Percentiles rank a stretch among this genome's conserved stretches.
Conservation (phyloP, 2,329 filamentous ascomycete species). For the Cercospora zeina region DNA sequence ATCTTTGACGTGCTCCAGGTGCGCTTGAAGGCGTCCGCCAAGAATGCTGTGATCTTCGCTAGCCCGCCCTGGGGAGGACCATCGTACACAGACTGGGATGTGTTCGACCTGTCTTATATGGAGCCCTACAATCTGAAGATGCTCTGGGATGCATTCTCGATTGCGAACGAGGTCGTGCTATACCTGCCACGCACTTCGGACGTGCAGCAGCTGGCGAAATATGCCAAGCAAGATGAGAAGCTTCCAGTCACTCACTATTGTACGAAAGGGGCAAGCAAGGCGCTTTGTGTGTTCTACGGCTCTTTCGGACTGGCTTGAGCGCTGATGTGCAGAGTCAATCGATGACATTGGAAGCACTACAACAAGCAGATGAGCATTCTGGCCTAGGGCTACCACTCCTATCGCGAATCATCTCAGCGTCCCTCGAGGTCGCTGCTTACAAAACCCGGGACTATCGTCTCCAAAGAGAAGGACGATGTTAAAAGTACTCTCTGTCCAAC, state of each 20-base stretch:
- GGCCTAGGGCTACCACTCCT: background rate
- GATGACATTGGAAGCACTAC: background rate
- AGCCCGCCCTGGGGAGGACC: slow-evolving; percentile 75
- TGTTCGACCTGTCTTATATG: slow-evolving; percentile 86
- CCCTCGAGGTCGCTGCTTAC: background rate
- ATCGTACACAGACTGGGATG: slow-evolving; percentile 61
- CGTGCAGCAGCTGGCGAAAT: slow-evolving; percentile 69
- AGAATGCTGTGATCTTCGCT: slow-evolving; percentile 64
- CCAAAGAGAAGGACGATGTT: background rate
- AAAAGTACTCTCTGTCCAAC: background rate
- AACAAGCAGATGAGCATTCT: background rate
- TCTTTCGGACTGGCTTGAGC: slow-evolving; percentile 43
- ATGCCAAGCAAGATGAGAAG: slow-evolving; percentile 51
- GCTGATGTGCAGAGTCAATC: background rate
- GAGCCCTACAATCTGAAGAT: slow-evolving; percentile 73
- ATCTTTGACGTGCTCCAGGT: slow-evolving; percentile 71
- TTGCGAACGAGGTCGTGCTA: slow-evolving; percentile 62
- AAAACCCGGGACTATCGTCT: background rate
- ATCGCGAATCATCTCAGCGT: background rate
- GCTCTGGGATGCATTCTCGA: slow-evolving; percentile 63
- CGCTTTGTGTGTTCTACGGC: slow-evolving; percentile 61
- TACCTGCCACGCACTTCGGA: slow-evolving; percentile 86
- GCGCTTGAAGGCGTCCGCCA: slow-evolving; percentile 50
- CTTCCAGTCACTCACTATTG: slow-evolving; percentile 85
- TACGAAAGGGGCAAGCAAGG: slow-evolving; percentile 84